Evolutionary conservation across 2,329 filamentous ascomycete species (phyloP).

Genomic region (Aspergillus texensis): DNA sequence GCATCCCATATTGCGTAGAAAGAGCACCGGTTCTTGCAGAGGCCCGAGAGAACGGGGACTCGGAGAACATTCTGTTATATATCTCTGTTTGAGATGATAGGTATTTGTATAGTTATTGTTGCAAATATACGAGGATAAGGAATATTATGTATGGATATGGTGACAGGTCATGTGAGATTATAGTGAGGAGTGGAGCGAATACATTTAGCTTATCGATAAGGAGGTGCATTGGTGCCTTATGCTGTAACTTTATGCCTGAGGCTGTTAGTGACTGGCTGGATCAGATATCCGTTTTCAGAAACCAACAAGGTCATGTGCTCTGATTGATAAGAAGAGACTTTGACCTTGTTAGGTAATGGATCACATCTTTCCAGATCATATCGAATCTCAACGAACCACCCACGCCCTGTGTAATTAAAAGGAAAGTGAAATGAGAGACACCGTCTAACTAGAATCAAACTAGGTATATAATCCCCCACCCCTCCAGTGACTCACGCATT

Average conservation of each 20-base stretch:
- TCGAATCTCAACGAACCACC: not conserved
- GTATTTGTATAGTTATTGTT: not conserved
- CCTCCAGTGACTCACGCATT: not conserved
- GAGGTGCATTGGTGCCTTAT: not conserved
- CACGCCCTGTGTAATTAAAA: not conserved
- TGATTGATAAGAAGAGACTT: not conserved
- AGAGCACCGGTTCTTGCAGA: slow-evolving; percentile 28
- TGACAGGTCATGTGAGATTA: not conserved
- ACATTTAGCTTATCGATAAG: slow-evolving; percentile 3
- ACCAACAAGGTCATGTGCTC: not conserved
- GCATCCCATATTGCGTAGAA: no score
- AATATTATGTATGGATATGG: not conserved
- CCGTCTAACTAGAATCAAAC: not conserved
- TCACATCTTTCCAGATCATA: not conserved
- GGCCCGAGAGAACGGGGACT: slow-evolving; percentile 31
- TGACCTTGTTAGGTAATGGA: not conserved
- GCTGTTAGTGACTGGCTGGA: not conserved
- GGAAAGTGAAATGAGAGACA: not conserved
- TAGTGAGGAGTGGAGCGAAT: no score
- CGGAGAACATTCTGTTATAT: slow-evolving; percentile 15
- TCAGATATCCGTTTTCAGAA: not conserved
- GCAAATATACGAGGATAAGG: no score
- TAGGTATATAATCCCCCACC: not conserved
- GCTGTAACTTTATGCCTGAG: not conserved
- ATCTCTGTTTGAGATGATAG: no score